phyloP scores from a whole-genome alignment of 163 green algal genomes.

The Chlamydomonas reinhardtii region DNA sequence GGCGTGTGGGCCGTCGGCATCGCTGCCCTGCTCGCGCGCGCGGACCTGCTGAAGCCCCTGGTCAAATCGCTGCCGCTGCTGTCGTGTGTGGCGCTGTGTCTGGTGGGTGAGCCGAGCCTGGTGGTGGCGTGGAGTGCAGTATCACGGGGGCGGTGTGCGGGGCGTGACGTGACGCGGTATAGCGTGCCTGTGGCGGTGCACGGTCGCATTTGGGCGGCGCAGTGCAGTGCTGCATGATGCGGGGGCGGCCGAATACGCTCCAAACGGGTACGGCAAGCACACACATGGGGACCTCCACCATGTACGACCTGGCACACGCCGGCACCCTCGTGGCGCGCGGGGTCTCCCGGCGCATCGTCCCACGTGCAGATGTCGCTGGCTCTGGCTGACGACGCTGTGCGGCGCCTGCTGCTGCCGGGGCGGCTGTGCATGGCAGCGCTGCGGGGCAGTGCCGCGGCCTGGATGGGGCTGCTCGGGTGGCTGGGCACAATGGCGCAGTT shows the following conservation, averaged over 20 bases:
- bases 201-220: no score
- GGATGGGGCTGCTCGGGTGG: neutral
- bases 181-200: no score
- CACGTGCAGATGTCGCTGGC: neutral
- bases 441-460: neutral
- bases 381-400: slow-evolving; percentile 6
- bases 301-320: no score
- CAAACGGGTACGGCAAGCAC: no score
- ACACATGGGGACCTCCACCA: no score
- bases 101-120: neutral
- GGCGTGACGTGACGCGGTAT: no score
- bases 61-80: neutral
- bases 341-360: no score
- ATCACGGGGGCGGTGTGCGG: no score
- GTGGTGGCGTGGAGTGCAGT: neutral
- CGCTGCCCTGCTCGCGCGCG: neutral
- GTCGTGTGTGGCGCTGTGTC: neutral
- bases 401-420: neutral
- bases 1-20: neutral
- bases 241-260: no score
- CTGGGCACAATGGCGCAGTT: neutral
- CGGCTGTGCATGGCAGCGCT: neutral
- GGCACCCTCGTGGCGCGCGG: no score
- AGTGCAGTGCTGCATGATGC: no score
- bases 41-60: neutral